Base-by-base conservation (phyloP, 2,329 filamentous ascomycete genomes). In the Epichloe sp. region DNA sequence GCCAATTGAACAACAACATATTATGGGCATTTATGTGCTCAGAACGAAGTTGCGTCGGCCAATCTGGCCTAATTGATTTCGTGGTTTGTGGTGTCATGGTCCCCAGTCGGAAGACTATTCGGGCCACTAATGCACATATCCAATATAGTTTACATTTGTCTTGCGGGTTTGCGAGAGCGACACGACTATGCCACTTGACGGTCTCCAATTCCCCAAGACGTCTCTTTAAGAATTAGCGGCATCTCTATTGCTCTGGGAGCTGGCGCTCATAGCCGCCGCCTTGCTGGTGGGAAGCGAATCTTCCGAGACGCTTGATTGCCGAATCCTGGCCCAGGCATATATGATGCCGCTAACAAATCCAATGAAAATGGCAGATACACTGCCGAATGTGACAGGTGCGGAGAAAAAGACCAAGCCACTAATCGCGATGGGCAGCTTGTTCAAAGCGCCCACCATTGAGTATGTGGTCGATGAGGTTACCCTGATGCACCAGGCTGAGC, bases 381-480 rank as follows among this genome's bases (percentile, higher is more conserved):
- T 93, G 60, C 88, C 89, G 55, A 96, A 79, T 0, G 93, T 97
- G 60, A 95, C 86, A 0, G 93, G 90, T 0, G 90, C 90, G 55
- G 93, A 81, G 71, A 98, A 98, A 78, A 98, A 98, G 61, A 98
- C 71, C 41, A 98, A 79, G 31, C 93, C 93, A 56, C 85, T 91
- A 58, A 98, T 68, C 51, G 93, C 93, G 60, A 98, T 90, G 42
- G 93, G 93, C 35, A 98, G 83, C 77, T 98, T 98, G 79, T 98
- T 98, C 62, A 98, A 77, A 17, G 91, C 88, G 55, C 93, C 93
- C 52, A 97, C 93, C 91, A 98, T 97, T 34, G 88, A 95, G 75
- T 97, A 98, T 2, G 93, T 98, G 8, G 93, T 98, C 17, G 90
- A 96, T 0, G 90, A 95, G 7, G 93, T 97, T 57, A 95, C 87